These are phyloP conservation scores for Leptodontidium sp. DNA, from an alignment of 2,329 filamentous ascomycete genomes.

Conservation along the genomic window DNA sequence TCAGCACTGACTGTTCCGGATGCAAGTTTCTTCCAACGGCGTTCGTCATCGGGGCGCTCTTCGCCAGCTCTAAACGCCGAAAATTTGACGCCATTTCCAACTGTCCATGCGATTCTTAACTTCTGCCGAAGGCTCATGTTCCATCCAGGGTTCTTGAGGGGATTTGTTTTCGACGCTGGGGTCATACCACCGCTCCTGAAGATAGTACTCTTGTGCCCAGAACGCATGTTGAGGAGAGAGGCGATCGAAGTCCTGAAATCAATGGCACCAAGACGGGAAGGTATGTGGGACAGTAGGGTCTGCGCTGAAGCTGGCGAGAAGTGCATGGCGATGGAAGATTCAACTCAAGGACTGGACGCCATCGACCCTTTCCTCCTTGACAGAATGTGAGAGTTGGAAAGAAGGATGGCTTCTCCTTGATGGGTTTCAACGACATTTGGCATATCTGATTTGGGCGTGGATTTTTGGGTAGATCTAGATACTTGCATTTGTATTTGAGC, in stretches of 20 bases:
- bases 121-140: slow-evolving; percentile 21
- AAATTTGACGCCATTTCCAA: slow-evolving; percentile 18
- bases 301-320: slow-evolving; percentile 29
- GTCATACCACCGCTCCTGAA: slow-evolving; percentile 34
- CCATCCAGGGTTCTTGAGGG: slow-evolving; percentile 25
- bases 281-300: slow-evolving; percentile 38
- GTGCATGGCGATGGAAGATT: slow-evolving; percentile 16
- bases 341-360: neutral
- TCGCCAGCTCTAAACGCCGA: slow-evolving; percentile 10
- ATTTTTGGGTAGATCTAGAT: neutral
- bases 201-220: slow-evolving; percentile 34
- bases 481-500: neutral
- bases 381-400: neutral
- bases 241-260: slow-evolving; percentile 35
- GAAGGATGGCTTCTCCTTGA: neutral
- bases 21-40: neutral
- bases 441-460: neutral
- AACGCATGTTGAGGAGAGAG: slow-evolving; percentile 29
- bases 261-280: slow-evolving; percentile 37
- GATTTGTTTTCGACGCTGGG: slow-evolving; percentile 40
- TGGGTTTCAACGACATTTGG: neutral
- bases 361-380: slow-evolving; percentile 3
- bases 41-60: slow-evolving; percentile 26
- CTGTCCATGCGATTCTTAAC: slow-evolving; percentile 27
- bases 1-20: slow-evolving; percentile 20